Percentiles rank a stretch among this genome's conserved stretches.
Conservation (phyloP, 768 basidiomycete species). For the Suillus hirtellus region DNA sequence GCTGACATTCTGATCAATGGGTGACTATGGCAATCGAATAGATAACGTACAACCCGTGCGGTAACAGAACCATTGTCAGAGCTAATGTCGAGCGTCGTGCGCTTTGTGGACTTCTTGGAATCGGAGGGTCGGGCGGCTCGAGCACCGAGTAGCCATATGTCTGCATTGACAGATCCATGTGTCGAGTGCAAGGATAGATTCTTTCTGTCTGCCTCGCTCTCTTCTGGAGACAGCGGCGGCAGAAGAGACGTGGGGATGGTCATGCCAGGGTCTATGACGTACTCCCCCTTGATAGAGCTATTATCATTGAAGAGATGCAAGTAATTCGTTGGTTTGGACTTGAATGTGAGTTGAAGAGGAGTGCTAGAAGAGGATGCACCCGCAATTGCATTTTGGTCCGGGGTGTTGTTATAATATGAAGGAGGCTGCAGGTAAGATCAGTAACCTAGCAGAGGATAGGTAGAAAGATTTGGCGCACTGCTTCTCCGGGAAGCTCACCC, state of each 20-base stretch:
- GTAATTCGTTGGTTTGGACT: slow-evolving; percentile 30
- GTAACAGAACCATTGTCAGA: slow-evolving; percentile 20
- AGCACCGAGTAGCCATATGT: slow-evolving; percentile 37
- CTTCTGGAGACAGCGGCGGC: slow-evolving; percentile 36
- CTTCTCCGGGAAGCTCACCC: background rate
- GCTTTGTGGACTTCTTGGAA: slow-evolving; percentile 9
- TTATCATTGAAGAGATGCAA: slow-evolving; percentile 17
- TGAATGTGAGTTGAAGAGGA: slow-evolving; percentile 16
- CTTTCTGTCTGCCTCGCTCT: slow-evolving; percentile 40
- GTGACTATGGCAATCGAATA: background rate
- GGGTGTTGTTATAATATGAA: slow-evolving; percentile 17
- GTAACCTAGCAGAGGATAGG: background rate
- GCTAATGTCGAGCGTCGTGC: slow-evolving; percentile 24
- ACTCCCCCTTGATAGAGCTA: slow-evolving; percentile 28
- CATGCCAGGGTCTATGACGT: slow-evolving; percentile 45
- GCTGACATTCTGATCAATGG: slow-evolving; percentile 14
- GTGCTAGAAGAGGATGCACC: background rate
- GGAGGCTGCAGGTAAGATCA: slow-evolving; percentile 21
- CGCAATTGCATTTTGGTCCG: background rate
- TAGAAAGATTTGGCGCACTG: background rate
- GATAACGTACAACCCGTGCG: slow-evolving; percentile 21
- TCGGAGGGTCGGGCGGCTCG: slow-evolving; percentile 13
- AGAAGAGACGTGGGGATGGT: slow-evolving; percentile 40
- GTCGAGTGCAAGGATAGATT: slow-evolving; percentile 38
- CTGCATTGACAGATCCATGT: slow-evolving; percentile 38